phyloP scores from a whole-genome alignment of 2,329 filamentous ascomycete genomes.

The Claviceps pusilla region DNA sequence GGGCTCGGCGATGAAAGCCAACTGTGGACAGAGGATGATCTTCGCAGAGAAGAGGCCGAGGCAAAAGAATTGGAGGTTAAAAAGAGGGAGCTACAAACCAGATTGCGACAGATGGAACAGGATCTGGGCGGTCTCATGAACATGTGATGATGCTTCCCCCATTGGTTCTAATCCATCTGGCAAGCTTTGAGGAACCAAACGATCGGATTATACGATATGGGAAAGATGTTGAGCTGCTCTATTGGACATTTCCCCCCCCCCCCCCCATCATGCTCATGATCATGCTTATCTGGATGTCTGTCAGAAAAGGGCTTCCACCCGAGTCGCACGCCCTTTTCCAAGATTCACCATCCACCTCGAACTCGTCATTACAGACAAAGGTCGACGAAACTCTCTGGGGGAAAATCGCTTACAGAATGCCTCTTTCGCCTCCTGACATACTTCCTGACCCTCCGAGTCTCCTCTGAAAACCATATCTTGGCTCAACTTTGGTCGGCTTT shows the following conservation, averaged over 20 bases:
- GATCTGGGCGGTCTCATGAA: conserved; percentile 39
- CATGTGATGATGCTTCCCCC: conserved; percentile 25
- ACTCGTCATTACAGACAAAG: conserved; percentile 48
- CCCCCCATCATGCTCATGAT: too few species aligned
- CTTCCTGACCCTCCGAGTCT: conserved; percentile 37
- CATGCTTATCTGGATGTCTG: neutral
- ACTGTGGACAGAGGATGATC: conserved; percentile 51
- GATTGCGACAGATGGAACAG: conserved; percentile 38
- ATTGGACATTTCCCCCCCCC: too few species aligned
- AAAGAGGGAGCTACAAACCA: conserved; percentile 40
- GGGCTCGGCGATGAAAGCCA: conserved; percentile 33
- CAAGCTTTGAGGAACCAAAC: neutral
- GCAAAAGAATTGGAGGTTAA: conserved; percentile 39
- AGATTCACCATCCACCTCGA: conserved; percentile 33
- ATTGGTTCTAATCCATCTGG: too few species aligned
- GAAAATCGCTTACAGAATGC: conserved; percentile 17
- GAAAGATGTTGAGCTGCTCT: conserved; percentile 2
- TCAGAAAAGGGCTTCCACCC: neutral
- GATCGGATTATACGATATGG: neutral
- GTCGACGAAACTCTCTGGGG: conserved; percentile 47
- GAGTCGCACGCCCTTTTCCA: conserved; percentile 46
- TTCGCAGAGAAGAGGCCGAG: conserved; percentile 54
- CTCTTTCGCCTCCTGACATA: conserved; percentile 39
- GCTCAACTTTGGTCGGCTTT: neutral
- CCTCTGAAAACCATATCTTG: conserved; percentile 14